A percentile compares a stretch with the other conserved stretches of the same genome.
phyloP scores from a whole-genome alignment of 495 filamentous ascomycete genomes.

The Neurospora sp. region DNA sequence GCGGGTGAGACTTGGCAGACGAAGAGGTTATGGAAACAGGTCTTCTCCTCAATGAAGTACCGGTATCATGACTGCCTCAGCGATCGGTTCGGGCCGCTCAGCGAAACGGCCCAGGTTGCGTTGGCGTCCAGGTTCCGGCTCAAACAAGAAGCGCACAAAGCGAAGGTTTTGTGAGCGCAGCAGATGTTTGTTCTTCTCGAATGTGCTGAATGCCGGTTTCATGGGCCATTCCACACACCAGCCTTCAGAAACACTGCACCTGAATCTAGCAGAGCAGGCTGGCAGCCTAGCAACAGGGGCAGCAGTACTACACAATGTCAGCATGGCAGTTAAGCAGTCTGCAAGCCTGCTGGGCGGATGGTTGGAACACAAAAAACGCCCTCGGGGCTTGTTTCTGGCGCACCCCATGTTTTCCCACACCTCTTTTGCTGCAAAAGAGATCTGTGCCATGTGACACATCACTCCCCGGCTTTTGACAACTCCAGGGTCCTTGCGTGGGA shows the following conservation, averaged over 20 bases:
- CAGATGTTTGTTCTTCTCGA: neutral
- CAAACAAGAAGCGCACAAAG: neutral
- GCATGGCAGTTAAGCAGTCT: conserved; percentile 10
- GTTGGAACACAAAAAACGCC: conserved; percentile 17
- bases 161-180: neutral
- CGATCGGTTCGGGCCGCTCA: neutral
- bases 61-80: neutral
- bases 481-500: conserved; percentile 8
- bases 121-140: neutral
- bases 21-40: neutral
- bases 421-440: conserved; percentile 14
- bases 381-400: conserved; percentile 15
- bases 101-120: neutral
- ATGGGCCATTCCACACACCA: neutral
- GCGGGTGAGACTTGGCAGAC: neutral
- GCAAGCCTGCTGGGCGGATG: conserved; percentile 12
- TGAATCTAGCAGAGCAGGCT: neutral
- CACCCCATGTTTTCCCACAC: conserved; percentile 21
- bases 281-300: neutral
- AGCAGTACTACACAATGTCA: conserved; percentile 11
- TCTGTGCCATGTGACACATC: conserved; percentile 33
- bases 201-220: neutral
- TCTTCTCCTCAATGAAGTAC: neutral
- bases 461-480: conserved; percentile 19
- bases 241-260: neutral